Evolutionary conservation across 306 rosid species (phyloP).

Genomic region (Delonix regia): DNA sequence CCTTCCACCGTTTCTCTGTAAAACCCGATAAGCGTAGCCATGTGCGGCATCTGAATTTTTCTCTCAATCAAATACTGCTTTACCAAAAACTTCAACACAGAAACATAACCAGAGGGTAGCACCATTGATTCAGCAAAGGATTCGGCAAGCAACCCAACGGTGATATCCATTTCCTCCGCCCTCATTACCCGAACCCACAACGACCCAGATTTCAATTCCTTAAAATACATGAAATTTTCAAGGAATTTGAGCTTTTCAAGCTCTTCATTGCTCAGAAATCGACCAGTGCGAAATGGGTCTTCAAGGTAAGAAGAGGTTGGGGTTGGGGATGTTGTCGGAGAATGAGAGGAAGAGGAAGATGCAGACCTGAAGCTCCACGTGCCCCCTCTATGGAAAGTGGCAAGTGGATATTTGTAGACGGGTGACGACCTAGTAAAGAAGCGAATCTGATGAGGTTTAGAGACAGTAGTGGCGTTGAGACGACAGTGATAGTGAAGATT

Average conservation of each 20-base stretch:
- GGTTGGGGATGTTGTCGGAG: constrained; percentile 19
- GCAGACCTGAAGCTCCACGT: constrained; percentile 53
- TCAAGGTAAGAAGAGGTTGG: constrained; percentile 36
- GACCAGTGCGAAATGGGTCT: constrained; percentile 61
- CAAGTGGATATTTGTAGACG: constrained; percentile 38
- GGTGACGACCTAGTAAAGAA: constrained; percentile 28
- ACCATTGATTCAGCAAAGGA: constrained; percentile 84
- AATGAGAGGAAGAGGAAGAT: constrained; percentile 43
- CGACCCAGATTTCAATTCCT: constrained; percentile 69
- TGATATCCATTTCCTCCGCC: constrained; percentile 54
- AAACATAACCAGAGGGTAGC: constrained; percentile 60
- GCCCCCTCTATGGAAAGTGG: constrained; percentile 18
- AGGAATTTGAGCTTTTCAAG: constrained; percentile 60
- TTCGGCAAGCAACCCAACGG: constrained; percentile 69
- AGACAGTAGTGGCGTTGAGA: constrained; percentile 9
- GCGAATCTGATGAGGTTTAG: constrained; percentile 40
- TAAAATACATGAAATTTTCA: constrained; percentile 51
- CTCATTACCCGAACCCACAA: constrained; percentile 82
- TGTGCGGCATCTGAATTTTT: constrained; percentile 64
- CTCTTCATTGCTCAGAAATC: constrained; percentile 68
- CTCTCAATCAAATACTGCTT: constrained; percentile 79
- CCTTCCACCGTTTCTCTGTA: constrained; percentile 46
- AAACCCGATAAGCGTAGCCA: constrained; percentile 78
- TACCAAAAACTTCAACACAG: constrained; percentile 61
- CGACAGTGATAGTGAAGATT: constrained; percentile 35